Base-by-base conservation (phyloP, 2,329 filamentous ascomycete genomes). In the Diaporthe citrichinensis region DNA sequence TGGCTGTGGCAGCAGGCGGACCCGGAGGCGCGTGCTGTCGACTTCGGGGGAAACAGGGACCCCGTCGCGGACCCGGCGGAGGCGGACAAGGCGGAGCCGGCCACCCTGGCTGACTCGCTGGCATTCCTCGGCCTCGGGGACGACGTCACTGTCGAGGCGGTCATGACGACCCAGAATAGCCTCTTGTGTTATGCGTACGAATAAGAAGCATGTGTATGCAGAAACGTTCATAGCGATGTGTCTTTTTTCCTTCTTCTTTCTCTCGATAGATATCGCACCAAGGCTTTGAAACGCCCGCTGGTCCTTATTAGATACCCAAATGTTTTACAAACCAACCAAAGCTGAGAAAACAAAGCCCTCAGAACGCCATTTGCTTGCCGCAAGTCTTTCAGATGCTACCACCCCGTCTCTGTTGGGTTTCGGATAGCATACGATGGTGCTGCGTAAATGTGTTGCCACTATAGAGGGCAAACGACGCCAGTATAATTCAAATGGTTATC, bases 271-370 rank as follows among this genome's bases (percentile, higher is more conserved):
- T 69, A 69, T 41, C 65, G 49, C 49, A 41, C 65, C 49, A 28
- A n/a, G 65, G 46, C 65, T 55, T 55, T 25, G 20, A 2, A 41
- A 69, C 34, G 49, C 65, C 65, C 36, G 65, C 65, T 69, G 65
- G 65, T 39, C 49, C 46, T 69, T 55, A 69, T 41, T 69, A 69
- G 65, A 69, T 69, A 69, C 65, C 65, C 65, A 69, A 69, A 55
- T 39, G 20, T 41, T 53, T 41, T 55, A 31, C n/a, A 39, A 55
- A 55, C 46, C 44, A 36, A 49, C 28, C 44, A 67, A 67, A 51
- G 17, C 62, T 53, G 46, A 25, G 34, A 69, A 69, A 69, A 28
- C 15, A 53, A 23, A 55, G 34, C n/a, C 49, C 34, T 69, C 49
- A 53, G 25, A 69, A 69, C 49, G 65, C 65, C 65, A 10, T 53